Conservation (phyloP, 179 eudicot species). For the Heliamphora pulchella region DNA sequence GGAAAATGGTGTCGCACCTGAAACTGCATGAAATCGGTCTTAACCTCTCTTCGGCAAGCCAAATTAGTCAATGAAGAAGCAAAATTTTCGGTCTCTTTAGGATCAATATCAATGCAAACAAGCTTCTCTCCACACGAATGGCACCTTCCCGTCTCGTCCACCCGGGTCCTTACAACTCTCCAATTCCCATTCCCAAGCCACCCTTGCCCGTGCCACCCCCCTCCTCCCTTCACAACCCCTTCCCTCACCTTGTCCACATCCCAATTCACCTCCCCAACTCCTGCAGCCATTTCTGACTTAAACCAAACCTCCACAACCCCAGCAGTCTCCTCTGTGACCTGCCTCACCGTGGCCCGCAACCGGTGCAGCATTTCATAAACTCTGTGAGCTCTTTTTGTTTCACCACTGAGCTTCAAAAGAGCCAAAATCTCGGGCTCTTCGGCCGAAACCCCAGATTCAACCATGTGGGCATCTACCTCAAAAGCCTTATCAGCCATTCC, state of each 20-base stretch:
- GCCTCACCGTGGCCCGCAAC: slow-evolving; percentile 60
- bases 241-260: slow-evolving; percentile 59
- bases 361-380: slow-evolving; percentile 84
- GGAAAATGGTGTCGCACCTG: slow-evolving; percentile 34
- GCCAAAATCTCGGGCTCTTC: slow-evolving; percentile 72
- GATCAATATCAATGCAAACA: slow-evolving; percentile 90
- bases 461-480: slow-evolving; percentile 70
- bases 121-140: slow-evolving; percentile 70
- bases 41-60: slow-evolving; percentile 57
- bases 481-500: slow-evolving; percentile 64
- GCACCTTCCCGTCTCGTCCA: slow-evolving; percentile 62
- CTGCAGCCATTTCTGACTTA: slow-evolving; percentile 30
- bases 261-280: slow-evolving; percentile 62
- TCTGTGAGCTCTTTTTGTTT: slow-evolving; percentile 39
- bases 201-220: slow-evolving; percentile 97
- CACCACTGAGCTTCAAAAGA: slow-evolving; percentile 62
- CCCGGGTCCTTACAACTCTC: slow-evolving; percentile 56
- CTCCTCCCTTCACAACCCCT: slow-evolving; percentile 72
- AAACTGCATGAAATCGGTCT: slow-evolving; percentile 49
- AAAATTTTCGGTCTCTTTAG: slow-evolving; percentile 65
- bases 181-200: slow-evolving; percentile 91
- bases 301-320: slow-evolving; percentile 48
- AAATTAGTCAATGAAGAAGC: slow-evolving; percentile 55
- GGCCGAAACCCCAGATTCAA: slow-evolving; percentile 53
- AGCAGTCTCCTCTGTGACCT: slow-evolving; percentile 74